Evolutionary conservation across 2,329 filamentous ascomycete species (phyloP), one percentile per base, ranked within the genome.

Genomic region (Paramyrothecium sp.): DNA sequence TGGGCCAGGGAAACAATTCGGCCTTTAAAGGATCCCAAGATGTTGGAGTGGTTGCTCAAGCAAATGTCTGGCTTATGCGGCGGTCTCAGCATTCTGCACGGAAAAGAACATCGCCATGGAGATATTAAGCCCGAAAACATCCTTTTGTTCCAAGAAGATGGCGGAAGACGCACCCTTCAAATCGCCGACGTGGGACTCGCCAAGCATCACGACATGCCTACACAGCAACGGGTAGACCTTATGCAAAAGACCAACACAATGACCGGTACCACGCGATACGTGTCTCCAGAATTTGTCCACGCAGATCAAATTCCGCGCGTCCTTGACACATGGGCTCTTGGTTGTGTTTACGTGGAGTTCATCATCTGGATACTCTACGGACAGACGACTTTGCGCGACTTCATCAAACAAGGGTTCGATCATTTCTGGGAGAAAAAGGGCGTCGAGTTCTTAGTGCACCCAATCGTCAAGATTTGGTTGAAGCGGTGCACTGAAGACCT

Each of bases 71-170:
- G 33, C 33, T 38, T 38, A 38, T 38, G 33, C 16, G 10, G 16
- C 22, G 49, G 16, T 20, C 22, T 51, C 16, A 38, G 33, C 44
- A 26, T 22, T 21, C 49, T 51, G 16, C 49, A 53, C 38, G 19
- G 53, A 16, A 21, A n/a, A n/a, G 55, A 41, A 22, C 26, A 23
- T 26, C 34, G 57, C 21, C 50, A 59, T 44, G 50, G 57, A 4
- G 57, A 59, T 19, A 23, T 59, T 12, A 59, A 56, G 12, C 57
- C 51, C 2, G 55, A 59, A 12, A 56, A 59, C 16, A 51, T 56
- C 13, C 57, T 56, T 3, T 54, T 34, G 55, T 59, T 56, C 46
- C 33, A 46, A 11, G 20, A 54, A 19, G 20, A 12, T 2, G 41
- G 49, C 11, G 1, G 11, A 3, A 12, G 20, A 8, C 38, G 57